Conservation (phyloP, 1,284 basidiomycete species). For the Fistulina hepatica region DNA sequence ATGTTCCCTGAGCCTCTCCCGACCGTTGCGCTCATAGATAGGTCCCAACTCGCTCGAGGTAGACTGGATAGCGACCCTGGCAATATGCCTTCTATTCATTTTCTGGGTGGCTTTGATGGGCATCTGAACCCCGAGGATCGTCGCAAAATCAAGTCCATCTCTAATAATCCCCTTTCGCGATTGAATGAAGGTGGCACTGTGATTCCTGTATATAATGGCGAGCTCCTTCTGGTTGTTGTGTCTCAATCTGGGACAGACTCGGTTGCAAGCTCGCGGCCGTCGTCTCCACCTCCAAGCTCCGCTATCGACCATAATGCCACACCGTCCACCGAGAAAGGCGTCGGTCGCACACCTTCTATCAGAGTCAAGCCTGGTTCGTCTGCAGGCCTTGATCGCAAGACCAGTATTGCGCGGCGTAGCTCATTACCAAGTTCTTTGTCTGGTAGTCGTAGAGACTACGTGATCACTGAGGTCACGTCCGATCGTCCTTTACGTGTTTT, state of each 20-base stretch:
- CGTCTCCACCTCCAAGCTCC: slow-evolving; percentile 55
- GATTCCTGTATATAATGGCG: slow-evolving; percentile 63
- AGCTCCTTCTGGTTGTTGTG: slow-evolving; percentile 57
- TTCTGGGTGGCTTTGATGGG: slow-evolving; percentile 34
- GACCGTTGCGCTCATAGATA: slow-evolving; percentile 53
- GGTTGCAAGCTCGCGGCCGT: slow-evolving; percentile 41
- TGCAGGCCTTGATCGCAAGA: slow-evolving; percentile 58
- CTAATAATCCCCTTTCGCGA: slow-evolving; percentile 25
- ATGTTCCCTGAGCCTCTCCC: slow-evolving; percentile 67
- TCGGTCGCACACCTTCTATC: slow-evolving; percentile 57
- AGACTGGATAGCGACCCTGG: slow-evolving; percentile 53
- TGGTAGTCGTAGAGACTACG: slow-evolving; percentile 42
- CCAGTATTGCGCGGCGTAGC: slow-evolving; percentile 60
- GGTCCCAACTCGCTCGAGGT: slow-evolving; percentile 48
- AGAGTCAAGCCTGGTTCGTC: slow-evolving; percentile 60
- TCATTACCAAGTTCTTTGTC: slow-evolving; percentile 55
- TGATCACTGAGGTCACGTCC: slow-evolving; percentile 46
- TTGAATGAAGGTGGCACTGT: slow-evolving; percentile 53
- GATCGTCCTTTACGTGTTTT: slow-evolving; percentile 63
- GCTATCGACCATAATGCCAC: slow-evolving; percentile 30
- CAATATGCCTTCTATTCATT: slow-evolving; percentile 48
- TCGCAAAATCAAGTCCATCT: slow-evolving; percentile 5
- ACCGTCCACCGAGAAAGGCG: slow-evolving; percentile 29
- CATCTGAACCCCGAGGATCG: slow-evolving; percentile 26
- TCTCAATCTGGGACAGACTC: slow-evolving; percentile 33